These are phyloP conservation scores for sunflower (Helianthus annuus) DNA, from an alignment of 129 eudicot genomes.

Conservation along the genomic window DNA sequence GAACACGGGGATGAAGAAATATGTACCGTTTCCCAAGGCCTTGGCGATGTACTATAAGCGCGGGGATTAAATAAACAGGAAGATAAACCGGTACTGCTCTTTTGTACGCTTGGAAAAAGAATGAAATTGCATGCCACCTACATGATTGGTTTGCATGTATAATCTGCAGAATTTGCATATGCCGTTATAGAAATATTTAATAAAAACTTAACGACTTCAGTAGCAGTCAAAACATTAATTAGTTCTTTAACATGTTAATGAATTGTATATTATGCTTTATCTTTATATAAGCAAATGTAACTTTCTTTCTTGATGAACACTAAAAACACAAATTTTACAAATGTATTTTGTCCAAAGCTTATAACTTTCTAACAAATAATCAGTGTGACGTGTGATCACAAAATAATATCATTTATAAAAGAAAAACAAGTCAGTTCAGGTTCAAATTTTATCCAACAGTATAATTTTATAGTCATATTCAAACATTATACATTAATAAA, in stretches of 20 bases:
- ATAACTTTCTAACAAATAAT: not conserved
- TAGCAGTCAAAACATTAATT: not conserved
- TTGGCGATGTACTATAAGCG: constrained; percentile 95
- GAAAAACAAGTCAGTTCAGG: not conserved
- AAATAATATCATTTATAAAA: not conserved
- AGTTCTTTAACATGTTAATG: not conserved
- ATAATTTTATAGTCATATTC: not conserved
- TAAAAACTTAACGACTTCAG: not conserved
- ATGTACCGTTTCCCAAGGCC: constrained; percentile 73
- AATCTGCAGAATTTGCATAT: constrained; percentile 53
- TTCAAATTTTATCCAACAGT: not conserved
- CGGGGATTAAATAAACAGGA: constrained; percentile 97
- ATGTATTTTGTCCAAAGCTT: not conserved
- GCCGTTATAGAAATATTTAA: not conserved
- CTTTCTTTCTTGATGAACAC: not conserved
- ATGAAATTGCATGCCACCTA: constrained; percentile 71
- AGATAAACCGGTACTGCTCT: constrained; percentile 98
- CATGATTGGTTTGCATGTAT: constrained; percentile 90
- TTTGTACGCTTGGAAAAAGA: constrained; percentile 83
- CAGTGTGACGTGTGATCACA: not conserved
- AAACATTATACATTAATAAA: not conserved
- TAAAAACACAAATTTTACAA: not conserved
- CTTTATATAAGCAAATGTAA: not conserved
- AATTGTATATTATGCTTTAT: not conserved
- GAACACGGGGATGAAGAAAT: constrained; percentile 7